Evolutionary conservation across 306 rosid genomes (phyloP).

Genomic region (Quercus variabilis): DNA sequence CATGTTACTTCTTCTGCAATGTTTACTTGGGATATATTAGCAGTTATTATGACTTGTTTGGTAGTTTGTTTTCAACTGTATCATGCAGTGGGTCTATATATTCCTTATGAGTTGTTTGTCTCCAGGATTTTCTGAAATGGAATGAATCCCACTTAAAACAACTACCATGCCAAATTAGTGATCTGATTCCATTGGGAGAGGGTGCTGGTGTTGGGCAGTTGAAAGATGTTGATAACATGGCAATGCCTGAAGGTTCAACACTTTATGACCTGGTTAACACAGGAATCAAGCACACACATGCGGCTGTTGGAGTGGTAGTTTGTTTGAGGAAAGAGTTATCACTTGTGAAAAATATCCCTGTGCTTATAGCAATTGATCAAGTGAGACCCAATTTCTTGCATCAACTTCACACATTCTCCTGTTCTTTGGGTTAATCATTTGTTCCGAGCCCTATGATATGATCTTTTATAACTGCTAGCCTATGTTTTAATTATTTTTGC

Average conservation of each 20-base stretch:
- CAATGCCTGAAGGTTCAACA: constrained; percentile 72
- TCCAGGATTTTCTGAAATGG: constrained; percentile 86
- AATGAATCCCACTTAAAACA: constrained; percentile 63
- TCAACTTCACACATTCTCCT: neutral
- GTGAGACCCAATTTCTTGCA: constrained; percentile 41
- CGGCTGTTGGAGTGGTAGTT: constrained; percentile 89
- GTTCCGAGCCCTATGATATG: neutral
- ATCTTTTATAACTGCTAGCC: neutral
- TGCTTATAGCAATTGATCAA: constrained; percentile 93
- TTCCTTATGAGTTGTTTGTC: constrained; percentile 26
- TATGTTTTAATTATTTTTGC: constrained; percentile 17
- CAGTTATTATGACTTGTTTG: too few species aligned
- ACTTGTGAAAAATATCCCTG: constrained; percentile 80
- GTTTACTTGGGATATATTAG: too few species aligned
- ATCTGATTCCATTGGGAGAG: constrained; percentile 84
- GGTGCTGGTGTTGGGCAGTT: constrained; percentile 95
- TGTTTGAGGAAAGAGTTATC: constrained; percentile 90
- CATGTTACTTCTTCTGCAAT: too few species aligned
- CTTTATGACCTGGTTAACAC: constrained; percentile 73
- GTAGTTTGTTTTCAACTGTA: too few species aligned
- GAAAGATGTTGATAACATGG: constrained; percentile 82
- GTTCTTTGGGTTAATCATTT: constrained; percentile 2
- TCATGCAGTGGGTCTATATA: neutral
- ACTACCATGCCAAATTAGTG: constrained; percentile 63
- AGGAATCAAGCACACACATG: constrained; percentile 89